Base-by-base conservation (phyloP, 352 stramenopile species). In the Globisporangium middletonii region DNA sequence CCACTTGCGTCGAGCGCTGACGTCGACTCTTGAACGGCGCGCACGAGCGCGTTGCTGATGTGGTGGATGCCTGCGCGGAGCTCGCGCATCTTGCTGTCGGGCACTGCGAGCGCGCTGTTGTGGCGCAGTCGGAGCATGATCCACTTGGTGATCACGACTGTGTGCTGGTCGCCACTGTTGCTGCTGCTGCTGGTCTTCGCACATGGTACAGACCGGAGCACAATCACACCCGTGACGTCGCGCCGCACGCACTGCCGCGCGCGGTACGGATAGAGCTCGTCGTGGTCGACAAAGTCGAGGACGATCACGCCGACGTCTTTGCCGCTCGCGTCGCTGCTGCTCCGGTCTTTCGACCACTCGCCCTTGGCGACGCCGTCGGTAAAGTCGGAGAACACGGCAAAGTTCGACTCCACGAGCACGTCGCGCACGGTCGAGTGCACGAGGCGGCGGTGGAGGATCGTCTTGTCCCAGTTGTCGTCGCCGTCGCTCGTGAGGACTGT, bases 201-300 rank as follows among this genome's bases (percentile, higher is more conserved):
- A 23, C n/a, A 57, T 3, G 59, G 26, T 15, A 65, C 53, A 0
- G 59, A n/a, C 2, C 44, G 46, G 23, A 72, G 35, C 23, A 51
- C 61, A 13, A 73, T 43, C 3, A 67, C 56, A 1, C 43, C 58
- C 7, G 53, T 66, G 27, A 73, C 46, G 53, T 78, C 62, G 26
- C 65, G 65, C n/a, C 68, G 70, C 5, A 73, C 26, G 46, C 64
- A 68, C 46, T 76, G 50, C 6, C 35, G 23, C 28, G 67, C 61
- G 12, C 47, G 18, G 43, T 79, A 79, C 53, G 71, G 71, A 42
- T 72, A 72, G 35, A 79, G 45, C 35, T 71, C 71, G 60, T 79
- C 71, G 1, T 66, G 49, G 46, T 79, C 62, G 16, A 79, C 67
- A 26, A 55, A 64, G 51, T 73, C 62, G 15, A 66, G 18, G 19